Evolutionary conservation across 1,284 basidiomycete species (phyloP), one percentile per base, ranked within the genome.

Genomic region (Xerocomus minutiporus): DNA sequence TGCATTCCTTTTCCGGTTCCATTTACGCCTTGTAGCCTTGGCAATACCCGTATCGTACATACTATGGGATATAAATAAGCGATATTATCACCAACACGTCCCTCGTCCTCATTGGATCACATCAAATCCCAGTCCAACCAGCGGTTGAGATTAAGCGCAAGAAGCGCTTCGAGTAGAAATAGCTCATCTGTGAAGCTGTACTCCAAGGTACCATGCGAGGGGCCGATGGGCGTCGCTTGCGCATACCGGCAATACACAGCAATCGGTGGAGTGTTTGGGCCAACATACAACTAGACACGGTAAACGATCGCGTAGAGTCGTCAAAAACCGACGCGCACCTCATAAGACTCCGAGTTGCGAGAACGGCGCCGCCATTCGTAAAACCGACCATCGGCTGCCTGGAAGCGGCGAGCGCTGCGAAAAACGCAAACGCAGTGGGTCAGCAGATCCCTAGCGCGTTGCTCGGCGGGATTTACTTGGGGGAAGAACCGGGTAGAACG

Each of bases 141-240:
- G 53, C 86, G 77, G 67, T 88, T 88, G 57, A 90, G 70, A 62
- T 78, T 81, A 46, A 90, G 73, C 8, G 88, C 76, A 36, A 89
- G 68, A 52, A 88, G 71, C 6, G 77, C 75, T 65, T 87, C 79
- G 13, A 85, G 73, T 57, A 89, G 68, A 48, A 88, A 76, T 36
- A 70, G 60, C 52, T 81, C 80, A 50, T 85, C 73, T 40, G 72
- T 75, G 64, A 88, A 88, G 48, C 68, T 77, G 66, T 84, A 87
- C 55, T 80, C 75, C 51, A 88, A 64, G 54, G 78, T 73, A 9
- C 79, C 87, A 63, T 85, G 79, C 31, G 80, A 75, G 46, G 79
- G 77, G 1, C 86, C 86, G 38, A 87, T 75, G 0, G 76, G 75
- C 2, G 84, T 82, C n/a, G 67, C 61, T 53, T 80, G 75, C 29